Percentiles rank a stretch among this genome's conserved stretches.
These are phyloP conservation scores for Furcasterigmium sp. DNA, from an alignment of 2,329 filamentous ascomycete species.

Conservation along the genomic window DNA sequence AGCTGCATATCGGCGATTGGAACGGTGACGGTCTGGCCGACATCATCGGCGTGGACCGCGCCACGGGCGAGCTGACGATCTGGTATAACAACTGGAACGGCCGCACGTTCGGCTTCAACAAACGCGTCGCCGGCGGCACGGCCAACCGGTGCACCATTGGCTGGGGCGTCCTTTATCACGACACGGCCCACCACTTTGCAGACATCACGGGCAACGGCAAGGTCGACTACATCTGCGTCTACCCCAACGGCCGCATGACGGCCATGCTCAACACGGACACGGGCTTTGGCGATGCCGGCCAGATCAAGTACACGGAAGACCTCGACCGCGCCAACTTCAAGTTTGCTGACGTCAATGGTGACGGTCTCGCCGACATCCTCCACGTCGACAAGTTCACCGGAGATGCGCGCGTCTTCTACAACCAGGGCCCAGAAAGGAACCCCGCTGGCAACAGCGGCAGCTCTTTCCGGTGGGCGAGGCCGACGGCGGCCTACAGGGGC, in stretches of 20 bases:
- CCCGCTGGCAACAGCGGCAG: not conserved
- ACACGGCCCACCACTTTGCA: constrained; percentile 22
- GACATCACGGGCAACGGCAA: constrained; percentile 21
- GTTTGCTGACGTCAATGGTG: constrained; percentile 30
- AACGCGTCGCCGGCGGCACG: not conserved
- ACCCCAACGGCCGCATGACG: constrained; percentile 14
- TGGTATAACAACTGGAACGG: not conserved
- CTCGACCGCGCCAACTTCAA: constrained; percentile 28
- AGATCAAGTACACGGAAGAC: constrained; percentile 20
- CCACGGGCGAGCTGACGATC: not conserved
- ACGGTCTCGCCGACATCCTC: constrained; percentile 4
- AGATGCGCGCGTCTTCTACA: constrained; percentile 3
- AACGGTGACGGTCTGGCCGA: constrained; percentile 1
- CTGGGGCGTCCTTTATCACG: constrained; percentile 17
- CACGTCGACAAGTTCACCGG: constrained; percentile 7
- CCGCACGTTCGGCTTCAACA: not conserved
- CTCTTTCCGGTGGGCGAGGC: constrained; percentile 1
- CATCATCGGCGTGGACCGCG: constrained; percentile 1
- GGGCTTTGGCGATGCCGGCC: constrained; percentile 12
- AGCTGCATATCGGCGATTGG: constrained; percentile 6
- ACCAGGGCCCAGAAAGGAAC: not conserved
- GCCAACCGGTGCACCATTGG: not conserved
- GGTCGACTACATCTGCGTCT: constrained; percentile 27
- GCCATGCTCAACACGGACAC: constrained; percentile 7
- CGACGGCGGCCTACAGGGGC: not conserved